Percentiles rank a stretch among this genome's conserved stretches.
Evolutionary conservation across 2,329 filamentous ascomycete genomes (phyloP).

Genomic region (Westerdykella ornata): DNA sequence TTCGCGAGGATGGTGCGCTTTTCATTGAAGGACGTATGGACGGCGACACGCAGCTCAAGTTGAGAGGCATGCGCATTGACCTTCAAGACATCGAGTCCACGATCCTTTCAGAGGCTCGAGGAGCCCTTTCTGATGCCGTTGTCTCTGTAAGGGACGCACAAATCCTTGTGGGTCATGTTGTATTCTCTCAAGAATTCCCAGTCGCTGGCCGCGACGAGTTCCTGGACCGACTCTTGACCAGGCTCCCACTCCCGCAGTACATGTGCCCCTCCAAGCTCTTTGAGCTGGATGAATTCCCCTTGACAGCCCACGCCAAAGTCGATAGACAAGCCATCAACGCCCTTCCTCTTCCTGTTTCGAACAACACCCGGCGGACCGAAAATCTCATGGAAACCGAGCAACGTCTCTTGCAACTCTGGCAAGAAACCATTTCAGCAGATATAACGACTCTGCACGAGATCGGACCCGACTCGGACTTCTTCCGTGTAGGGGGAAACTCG

Average conservation of each 20-base stretch:
- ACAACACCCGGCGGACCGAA: neutral
- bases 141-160: conserved; percentile 17
- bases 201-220: conserved; percentile 1
- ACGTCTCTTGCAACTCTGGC: conserved; percentile 12
- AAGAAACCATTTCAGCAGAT: conserved; percentile 6
- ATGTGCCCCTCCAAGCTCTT: conserved; percentile 27
- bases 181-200: conserved; percentile 10
- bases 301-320: conserved; percentile 1
- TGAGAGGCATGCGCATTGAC: conserved; percentile 44
- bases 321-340: conserved; percentile 10
- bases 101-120: conserved; percentile 16
- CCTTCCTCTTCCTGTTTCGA: conserved; percentile 5
- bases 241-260: conserved; percentile 31
- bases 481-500: conserved; percentile 39
- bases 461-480: conserved; percentile 35
- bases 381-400: neutral
- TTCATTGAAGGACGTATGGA: conserved; percentile 35
- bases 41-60: conserved; percentile 44
- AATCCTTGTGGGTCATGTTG: conserved; percentile 35
- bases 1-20: conserved; percentile 32
- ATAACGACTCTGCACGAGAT: neutral
- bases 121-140: conserved; percentile 20
- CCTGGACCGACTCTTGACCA: conserved; percentile 9
- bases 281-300: conserved; percentile 7
- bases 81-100: conserved; percentile 42